Evolutionary conservation across 2,329 filamentous ascomycete species (phyloP).

Genomic region (Bipolaris sorokiniana): DNA sequence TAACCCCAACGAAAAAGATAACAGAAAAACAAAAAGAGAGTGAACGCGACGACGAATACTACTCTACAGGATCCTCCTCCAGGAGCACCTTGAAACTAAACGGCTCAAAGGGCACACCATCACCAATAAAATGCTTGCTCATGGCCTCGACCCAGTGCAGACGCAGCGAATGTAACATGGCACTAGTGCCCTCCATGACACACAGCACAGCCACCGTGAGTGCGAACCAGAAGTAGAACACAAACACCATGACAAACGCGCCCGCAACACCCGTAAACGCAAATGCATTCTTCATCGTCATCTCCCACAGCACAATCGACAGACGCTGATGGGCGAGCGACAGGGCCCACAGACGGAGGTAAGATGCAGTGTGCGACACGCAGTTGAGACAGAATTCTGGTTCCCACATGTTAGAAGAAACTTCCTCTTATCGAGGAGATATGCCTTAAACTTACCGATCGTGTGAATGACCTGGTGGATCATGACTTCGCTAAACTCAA

Average conservation of each 20-base stretch:
- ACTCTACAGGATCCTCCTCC: constrained; percentile 71
- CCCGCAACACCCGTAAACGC: constrained; percentile 69
- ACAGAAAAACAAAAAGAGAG: not conserved
- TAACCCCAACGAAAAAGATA: not conserved
- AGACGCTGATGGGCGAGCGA: constrained; percentile 98
- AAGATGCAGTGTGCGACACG: constrained; percentile 97
- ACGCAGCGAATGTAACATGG: constrained; percentile 91
- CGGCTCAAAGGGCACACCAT: constrained; percentile 81
- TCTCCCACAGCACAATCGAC: constrained; percentile 92
- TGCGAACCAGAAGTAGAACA: constrained; percentile 90
- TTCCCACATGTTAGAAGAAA: constrained; percentile 26
- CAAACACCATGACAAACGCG: constrained; percentile 78
- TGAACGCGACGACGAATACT: constrained; percentile 1
- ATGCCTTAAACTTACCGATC: constrained; percentile 71
- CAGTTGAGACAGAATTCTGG: constrained; percentile 98
- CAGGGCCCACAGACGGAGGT: constrained; percentile 96
- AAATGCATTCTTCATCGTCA: constrained; percentile 87
- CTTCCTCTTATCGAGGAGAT: not conserved
- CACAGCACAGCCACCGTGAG: constrained; percentile 81
- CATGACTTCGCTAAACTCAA: constrained; percentile 96
- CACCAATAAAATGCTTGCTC: constrained; percentile 95
- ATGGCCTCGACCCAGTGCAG: constrained; percentile 97
- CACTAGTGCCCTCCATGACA: constrained; percentile 94
- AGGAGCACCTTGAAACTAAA: constrained; percentile 86
- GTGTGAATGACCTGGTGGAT: constrained; percentile 99